A percentile compares a stretch with the other conserved stretches of the same genome.
phyloP scores from a whole-genome alignment of 2,329 filamentous ascomycete species.

The Thermothelomyces thermophilus region DNA sequence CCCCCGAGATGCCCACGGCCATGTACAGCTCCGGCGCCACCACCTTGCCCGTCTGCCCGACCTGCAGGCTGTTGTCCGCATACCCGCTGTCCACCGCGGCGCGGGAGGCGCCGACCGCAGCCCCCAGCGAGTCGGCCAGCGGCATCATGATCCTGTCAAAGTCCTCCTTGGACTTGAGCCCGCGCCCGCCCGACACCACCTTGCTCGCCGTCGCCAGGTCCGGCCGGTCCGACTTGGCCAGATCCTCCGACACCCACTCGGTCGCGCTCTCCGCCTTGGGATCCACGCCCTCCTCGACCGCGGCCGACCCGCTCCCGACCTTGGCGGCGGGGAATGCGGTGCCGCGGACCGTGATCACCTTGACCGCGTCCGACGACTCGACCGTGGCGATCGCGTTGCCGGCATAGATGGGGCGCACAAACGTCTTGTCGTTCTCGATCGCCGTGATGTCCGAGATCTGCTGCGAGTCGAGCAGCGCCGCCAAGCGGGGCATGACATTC shows the following conservation, averaged over 20 bases:
- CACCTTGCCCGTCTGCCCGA: slow-evolving; percentile 98
- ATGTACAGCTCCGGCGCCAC: slow-evolving; percentile 94
- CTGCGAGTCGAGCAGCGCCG: slow-evolving; percentile 84
- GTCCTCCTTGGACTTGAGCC: slow-evolving; percentile 95
- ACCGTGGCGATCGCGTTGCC: slow-evolving; percentile 96
- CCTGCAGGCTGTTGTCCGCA: slow-evolving; percentile 95
- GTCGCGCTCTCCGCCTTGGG: slow-evolving; percentile 66
- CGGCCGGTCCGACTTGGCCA: slow-evolving; percentile 87
- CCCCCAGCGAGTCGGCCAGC: slow-evolving; percentile 83
- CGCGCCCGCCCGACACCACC: slow-evolving; percentile 90
- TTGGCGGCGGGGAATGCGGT: slow-evolving; percentile 80
- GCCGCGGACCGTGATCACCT: slow-evolving; percentile 86
- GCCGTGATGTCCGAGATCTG: slow-evolving; percentile 87
- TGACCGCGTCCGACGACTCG: slow-evolving; percentile 77
- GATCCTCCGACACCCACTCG: slow-evolving; percentile 90
- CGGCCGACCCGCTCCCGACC: slow-evolving; percentile 64
- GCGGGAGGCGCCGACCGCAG: slow-evolving; percentile 91
- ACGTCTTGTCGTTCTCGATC: slow-evolving; percentile 86
- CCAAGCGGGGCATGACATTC: slow-evolving; percentile 83
- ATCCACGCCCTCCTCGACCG: slow-evolving; percentile 75
- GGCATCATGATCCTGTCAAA: slow-evolving; percentile 91
- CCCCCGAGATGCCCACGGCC: slow-evolving; percentile 91
- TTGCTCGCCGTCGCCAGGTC: slow-evolving; percentile 83
- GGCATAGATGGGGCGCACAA: slow-evolving; percentile 93
- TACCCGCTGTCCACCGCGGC: slow-evolving; percentile 96